Evolutionary conservation across 1,284 basidiomycete species (phyloP).

Genomic region (Cutaneotrichosporon dermatis): DNA sequence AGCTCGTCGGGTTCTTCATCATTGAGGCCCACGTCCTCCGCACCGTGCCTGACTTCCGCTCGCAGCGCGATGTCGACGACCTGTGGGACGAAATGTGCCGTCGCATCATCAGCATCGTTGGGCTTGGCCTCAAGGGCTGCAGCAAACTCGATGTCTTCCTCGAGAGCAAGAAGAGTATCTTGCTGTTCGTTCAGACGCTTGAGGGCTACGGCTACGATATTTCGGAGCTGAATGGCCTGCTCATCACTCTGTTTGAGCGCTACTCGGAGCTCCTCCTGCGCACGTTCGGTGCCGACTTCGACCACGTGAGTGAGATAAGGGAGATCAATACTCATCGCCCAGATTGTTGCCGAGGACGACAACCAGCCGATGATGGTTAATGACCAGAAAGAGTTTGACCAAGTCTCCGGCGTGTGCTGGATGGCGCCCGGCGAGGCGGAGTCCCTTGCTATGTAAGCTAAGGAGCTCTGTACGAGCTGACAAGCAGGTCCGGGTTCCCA

Average conservation of each 20-base stretch:
- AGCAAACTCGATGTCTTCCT: constrained; percentile 79
- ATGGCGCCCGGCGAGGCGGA: constrained; percentile 65
- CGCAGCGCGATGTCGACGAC: constrained; percentile 85
- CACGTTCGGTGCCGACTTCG: constrained; percentile 77
- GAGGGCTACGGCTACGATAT: constrained; percentile 80
- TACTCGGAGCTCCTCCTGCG: constrained; percentile 78
- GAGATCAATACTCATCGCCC: not conserved
- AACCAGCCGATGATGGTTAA: constrained; percentile 85
- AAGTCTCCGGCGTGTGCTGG: constrained; percentile 81
- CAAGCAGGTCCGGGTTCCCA: constrained; percentile 62
- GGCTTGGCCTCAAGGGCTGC: constrained; percentile 67
- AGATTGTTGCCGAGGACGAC: constrained; percentile 88
- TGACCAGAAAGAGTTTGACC: constrained; percentile 64
- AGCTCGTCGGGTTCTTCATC: constrained; percentile 98
- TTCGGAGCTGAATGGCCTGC: constrained; percentile 72
- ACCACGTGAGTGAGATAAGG: constrained; percentile 56
- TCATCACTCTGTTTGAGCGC: constrained; percentile 82
- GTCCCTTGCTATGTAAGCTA: constrained; percentile 59
- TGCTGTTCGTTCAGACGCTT: constrained; percentile 86
- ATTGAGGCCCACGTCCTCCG: constrained; percentile 90
- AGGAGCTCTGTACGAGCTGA: constrained; percentile 2
- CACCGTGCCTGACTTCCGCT: constrained; percentile 75
- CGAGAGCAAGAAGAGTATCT: constrained; percentile 74
- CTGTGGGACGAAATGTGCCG: constrained; percentile 88
- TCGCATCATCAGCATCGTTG: constrained; percentile 71